Conservation (phyloP, 805 yeast species). For the Saccharomycopsis selenospora region DNA sequence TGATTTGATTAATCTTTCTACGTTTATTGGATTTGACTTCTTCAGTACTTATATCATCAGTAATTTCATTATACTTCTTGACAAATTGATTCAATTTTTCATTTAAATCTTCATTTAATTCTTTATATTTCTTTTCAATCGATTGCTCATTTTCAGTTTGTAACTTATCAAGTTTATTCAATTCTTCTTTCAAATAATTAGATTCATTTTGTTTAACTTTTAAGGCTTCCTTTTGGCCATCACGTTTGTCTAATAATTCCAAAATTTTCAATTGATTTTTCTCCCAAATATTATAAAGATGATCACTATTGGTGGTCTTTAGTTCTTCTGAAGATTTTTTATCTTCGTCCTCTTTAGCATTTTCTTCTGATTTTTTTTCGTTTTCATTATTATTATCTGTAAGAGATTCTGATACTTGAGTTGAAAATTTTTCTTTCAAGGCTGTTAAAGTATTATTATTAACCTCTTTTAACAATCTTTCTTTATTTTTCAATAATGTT, state of each 20-base stretch:
- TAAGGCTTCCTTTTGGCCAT: constrained; percentile 35
- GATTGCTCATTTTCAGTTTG: constrained; percentile 37
- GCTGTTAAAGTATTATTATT: constrained; percentile 20
- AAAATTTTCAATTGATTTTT: constrained; percentile 36
- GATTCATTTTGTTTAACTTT: constrained; percentile 50
- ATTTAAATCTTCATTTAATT: constrained; percentile 19
- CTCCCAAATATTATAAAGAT: constrained; percentile 27
- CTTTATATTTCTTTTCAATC: constrained; percentile 23
- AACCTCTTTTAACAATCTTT: constrained; percentile 20
- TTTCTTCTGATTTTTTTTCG: constrained; percentile 25
- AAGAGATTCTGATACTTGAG: constrained; percentile 23
- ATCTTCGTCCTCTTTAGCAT: constrained; percentile 28
- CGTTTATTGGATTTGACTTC: constrained; percentile 4
- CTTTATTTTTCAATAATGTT: constrained; percentile 20
- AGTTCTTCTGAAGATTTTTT: constrained; percentile 24
- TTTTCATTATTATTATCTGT: constrained; percentile 24
- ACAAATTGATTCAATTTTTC: constrained; percentile 11
- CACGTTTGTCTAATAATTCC: constrained; percentile 40
- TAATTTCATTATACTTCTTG: constrained; percentile 9
- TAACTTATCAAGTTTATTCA: constrained; percentile 44
- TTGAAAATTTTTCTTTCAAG: constrained; percentile 21
- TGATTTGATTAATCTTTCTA: constrained; percentile 18
- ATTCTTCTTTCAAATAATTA: constrained; percentile 56
- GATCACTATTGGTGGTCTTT: too few species aligned
- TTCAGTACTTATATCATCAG: not conserved